phyloP scores from a whole-genome alignment of 2,329 filamentous ascomycete species.

The Penicillium sp. region DNA sequence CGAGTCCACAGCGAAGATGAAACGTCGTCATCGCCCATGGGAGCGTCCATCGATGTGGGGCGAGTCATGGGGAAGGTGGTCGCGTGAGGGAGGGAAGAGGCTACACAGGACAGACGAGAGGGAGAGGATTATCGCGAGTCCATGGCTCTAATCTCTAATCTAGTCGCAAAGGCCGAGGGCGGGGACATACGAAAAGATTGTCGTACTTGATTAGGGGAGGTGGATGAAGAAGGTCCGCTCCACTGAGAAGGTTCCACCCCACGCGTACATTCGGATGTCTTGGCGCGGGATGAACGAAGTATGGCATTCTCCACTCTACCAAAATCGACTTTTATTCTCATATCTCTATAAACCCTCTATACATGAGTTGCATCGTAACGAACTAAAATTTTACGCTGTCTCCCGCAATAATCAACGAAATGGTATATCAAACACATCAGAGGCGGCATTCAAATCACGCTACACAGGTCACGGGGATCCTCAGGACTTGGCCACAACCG shows the following conservation, averaged over 20 bases:
- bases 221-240: background rate
- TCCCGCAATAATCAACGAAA: constrained; percentile 12
- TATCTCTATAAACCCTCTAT: background rate
- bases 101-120: constrained; percentile 3
- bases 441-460: constrained; percentile 16
- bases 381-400: constrained; percentile 2
- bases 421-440: constrained; percentile 24
- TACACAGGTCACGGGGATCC: background rate
- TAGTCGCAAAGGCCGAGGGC: background rate
- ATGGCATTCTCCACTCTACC: background rate
- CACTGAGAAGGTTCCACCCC: background rate
- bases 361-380: background rate
- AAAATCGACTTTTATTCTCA: background rate
- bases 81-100: constrained; percentile 5
- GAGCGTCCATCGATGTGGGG: constrained; percentile 16
- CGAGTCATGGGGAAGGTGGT: constrained; percentile 24
- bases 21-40: constrained; percentile 40
- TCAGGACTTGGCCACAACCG: constrained; percentile 47
- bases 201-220: background rate
- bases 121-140: background rate
- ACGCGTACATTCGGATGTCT: background rate
- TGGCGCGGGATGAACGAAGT: background rate
- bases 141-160: background rate
- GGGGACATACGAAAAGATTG: background rate
- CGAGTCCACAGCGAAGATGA: constrained; percentile 69